Evolutionary conservation across 805 yeast genomes (phyloP), one percentile per base, ranked within the genome.

Genomic region (Starmerella khaoyaiensis): DNA sequence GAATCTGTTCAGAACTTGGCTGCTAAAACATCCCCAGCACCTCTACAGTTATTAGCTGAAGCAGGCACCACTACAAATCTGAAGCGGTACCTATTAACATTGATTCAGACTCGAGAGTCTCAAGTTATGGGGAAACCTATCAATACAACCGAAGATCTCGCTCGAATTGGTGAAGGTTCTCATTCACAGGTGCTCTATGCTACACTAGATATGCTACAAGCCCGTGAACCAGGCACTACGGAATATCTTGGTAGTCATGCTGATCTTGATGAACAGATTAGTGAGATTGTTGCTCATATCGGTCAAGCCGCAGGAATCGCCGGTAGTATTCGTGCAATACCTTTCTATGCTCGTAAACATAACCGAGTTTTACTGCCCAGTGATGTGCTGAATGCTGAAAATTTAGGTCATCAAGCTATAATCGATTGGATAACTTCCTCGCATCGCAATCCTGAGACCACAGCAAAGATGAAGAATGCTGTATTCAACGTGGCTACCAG

Each of bases 291-390:
- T 9, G 90, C 93, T 0, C 93, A 81, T 57, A 58, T 82, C 26
- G 94, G 94, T 5, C 93, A 82, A 55, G 80, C 90, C 1, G 70
- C 77, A 0, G 76, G 84, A 0, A 64, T 82, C 10, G 74, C 82
- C 1, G 66, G 78, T 2, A 64, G 71, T 56, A 63, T 82, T 11
- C 59, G 77, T 35, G 80, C 79, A 0, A 52, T 75, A 33, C 61
- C 63, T 18, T 79, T 67, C 55, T 75, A 72, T 54, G 75, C 79
- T 0, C 53, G 57, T 16, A 52, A 60, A 22, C 63, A 69, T 20
- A 64, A 68, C 40, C 68, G 64, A 30, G 63, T 79, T 11, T 65
- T 73, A 23, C 55, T 82, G 28, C 94, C 94, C 0, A 51, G 71
- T 2, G 80, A 76, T 33, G 37, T 70, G 11, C 62, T 79, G 69